phyloP scores from a whole-genome alignment of 2,329 filamentous ascomycete species.

The Magnaporthales sp. region DNA sequence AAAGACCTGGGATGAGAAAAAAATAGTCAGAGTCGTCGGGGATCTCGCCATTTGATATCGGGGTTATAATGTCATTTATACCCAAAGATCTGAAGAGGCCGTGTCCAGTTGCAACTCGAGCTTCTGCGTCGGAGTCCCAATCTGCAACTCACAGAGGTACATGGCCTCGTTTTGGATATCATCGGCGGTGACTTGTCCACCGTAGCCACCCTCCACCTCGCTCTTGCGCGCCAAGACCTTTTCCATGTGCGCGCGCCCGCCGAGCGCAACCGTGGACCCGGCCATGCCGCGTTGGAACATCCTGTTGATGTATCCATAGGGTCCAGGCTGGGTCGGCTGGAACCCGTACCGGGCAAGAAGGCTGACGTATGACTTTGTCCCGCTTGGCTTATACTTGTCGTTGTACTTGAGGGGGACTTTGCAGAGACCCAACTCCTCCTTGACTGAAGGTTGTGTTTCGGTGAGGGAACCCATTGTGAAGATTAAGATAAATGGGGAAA shows the following conservation, averaged over 20 bases:
- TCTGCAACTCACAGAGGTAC: slow-evolving; percentile 55
- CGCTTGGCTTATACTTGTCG: slow-evolving; percentile 47
- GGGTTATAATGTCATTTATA: slow-evolving; percentile 20
- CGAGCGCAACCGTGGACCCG: slow-evolving; percentile 32
- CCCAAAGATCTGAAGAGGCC: slow-evolving; percentile 62
- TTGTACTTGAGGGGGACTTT: slow-evolving; percentile 47
- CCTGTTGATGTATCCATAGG: slow-evolving; percentile 44
- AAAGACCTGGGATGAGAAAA: slow-evolving; percentile 25
- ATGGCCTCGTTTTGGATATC: slow-evolving; percentile 59
- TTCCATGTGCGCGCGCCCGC: slow-evolving; percentile 37
- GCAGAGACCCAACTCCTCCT: slow-evolving; percentile 24
- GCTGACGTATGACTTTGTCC: slow-evolving; percentile 55
- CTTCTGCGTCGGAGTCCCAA: slow-evolving; percentile 57
- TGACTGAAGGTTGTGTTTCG: slow-evolving; percentile 22
- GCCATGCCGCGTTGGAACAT: slow-evolving; percentile 39
- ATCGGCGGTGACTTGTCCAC: slow-evolving; percentile 46
- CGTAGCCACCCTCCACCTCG: slow-evolving; percentile 18
- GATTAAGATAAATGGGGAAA: not conserved
- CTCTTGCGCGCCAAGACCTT: slow-evolving; percentile 38
- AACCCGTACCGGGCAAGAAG: slow-evolving; percentile 46
- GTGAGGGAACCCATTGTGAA: not conserved
- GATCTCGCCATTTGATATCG: not conserved
- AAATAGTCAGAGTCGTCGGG: not conserved
- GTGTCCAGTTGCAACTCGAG: slow-evolving; percentile 61
- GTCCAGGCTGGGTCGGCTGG: slow-evolving; percentile 34